Evolutionary conservation across 495 filamentous ascomycete species (phyloP).

Genomic region (Penicillium lividum): DNA sequence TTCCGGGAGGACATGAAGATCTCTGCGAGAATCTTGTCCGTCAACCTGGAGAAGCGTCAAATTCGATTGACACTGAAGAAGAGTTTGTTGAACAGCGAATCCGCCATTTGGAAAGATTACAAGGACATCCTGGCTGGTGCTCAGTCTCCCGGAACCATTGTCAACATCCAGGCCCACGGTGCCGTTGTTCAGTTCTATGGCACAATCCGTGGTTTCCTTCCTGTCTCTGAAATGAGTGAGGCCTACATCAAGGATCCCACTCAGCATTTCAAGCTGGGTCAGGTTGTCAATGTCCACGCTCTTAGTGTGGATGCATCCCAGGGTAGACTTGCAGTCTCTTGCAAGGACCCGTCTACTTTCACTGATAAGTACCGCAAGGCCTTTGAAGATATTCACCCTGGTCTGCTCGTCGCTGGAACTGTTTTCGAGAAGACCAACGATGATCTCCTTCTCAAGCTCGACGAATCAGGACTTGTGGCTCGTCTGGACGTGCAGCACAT

Average conservation of each 20-base stretch:
- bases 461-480: conserved; percentile 69
- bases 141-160: conserved; percentile 79
- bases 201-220: conserved; percentile 76
- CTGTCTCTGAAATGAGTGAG: conserved; percentile 95
- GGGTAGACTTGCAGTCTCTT: conserved; percentile 79
- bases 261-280: conserved; percentile 85
- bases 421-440: conserved; percentile 85
- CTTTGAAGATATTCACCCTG: conserved; percentile 68
- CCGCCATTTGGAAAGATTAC: conserved; percentile 72
- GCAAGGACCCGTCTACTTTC: conserved; percentile 81
- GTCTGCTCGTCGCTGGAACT: conserved; percentile 70
- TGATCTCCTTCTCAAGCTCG: conserved; percentile 73
- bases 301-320: conserved; percentile 72
- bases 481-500: conserved; percentile 74
- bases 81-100: conserved; percentile 84
- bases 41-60: conserved; percentile 71
- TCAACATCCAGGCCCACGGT: conserved; percentile 73
- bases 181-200: conserved; percentile 95
- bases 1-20: conserved; percentile 86
- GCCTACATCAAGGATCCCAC: conserved; percentile 86
- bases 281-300: conserved; percentile 86
- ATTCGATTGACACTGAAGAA: conserved; percentile 93
- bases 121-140: conserved; percentile 65
- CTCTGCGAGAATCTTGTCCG: conserved; percentile 80
- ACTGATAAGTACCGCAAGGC: conserved; percentile 72